These are phyloP conservation scores for Euphrasia confusa DNA, from an alignment of 257 asterid genomes.

Conservation along the genomic window DNA sequence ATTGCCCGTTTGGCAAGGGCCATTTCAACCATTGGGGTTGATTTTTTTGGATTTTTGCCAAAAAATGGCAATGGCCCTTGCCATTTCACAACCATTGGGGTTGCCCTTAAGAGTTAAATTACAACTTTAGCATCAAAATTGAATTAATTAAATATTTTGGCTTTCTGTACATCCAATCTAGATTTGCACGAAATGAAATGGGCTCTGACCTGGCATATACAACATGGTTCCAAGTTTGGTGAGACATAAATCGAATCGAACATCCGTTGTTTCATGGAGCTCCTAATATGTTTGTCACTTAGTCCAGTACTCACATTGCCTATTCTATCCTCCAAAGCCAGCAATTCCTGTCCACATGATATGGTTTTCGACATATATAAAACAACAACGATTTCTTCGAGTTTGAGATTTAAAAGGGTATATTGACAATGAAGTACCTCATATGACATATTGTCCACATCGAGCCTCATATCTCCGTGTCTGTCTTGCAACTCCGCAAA, in stretches of 20 bases:
- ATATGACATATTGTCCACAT: conserved; percentile 86
- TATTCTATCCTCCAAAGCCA: conserved; percentile 86
- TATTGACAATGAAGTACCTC: conserved; percentile 48
- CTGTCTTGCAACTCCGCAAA: conserved; percentile 67
- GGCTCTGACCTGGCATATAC: conserved; percentile 69
- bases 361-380: conserved; percentile 4
- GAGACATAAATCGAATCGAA: conserved; percentile 24
- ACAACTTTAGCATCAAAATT: too few relatives aligned
- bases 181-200: background rate
- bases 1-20: too few relatives aligned
- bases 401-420: background rate
- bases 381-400: background rate
- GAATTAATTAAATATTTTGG: too few relatives aligned
- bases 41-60: too few relatives aligned
- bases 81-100: too few relatives aligned
- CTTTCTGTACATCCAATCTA: too few relatives aligned
- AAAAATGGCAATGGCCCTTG: too few relatives aligned
- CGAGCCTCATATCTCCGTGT: conserved; percentile 89
- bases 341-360: conserved; percentile 47
- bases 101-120: too few relatives aligned
- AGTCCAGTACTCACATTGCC: conserved; percentile 87
- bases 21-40: too few relatives aligned
- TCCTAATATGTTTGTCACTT: conserved; percentile 47
- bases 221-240: conserved; percentile 66
- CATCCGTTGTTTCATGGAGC: conserved; percentile 46